Base-by-base conservation (phyloP, 768 basidiomycete genomes). In the Hygrocybe coccinea region DNA sequence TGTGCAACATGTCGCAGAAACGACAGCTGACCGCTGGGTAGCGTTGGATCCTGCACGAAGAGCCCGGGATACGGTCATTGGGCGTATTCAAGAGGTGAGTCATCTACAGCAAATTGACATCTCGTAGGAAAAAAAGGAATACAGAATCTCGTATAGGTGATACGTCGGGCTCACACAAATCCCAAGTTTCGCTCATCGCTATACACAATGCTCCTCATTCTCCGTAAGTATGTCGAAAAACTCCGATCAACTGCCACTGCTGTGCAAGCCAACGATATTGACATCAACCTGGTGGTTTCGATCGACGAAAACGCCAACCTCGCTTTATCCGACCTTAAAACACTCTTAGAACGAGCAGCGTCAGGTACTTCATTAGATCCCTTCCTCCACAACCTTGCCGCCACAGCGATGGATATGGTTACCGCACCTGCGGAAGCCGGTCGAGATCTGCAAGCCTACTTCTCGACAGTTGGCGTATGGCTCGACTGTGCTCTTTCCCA, bases 1-100 rank as follows among this genome's bases (percentile, higher is more conserved):
- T 56, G 72, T 76, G 9, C 73, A 76, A 57, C 74, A 76, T 29
- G 77, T 62, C 62, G 56, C 67, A 62, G 19, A 56, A 21, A 57
- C 50, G 12, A 59, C 59, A n/a, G 57, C 57, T 21, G 46, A 62
- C 15, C 67, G 67, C 34, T 63, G 64, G 58, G 48, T 59, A n/a
- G 51, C 49, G 5, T 45, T 63, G 9, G 64, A 58, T 2, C 60
- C 57, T 24, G 67, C 53, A 10, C 61, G 61, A 8, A 59, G 62
- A 29, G 60, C 63, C 0, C 67, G 66, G 29, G 59, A 67, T 29
- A 61, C 62, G 38, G 53, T 73, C 9, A 50, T 73, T 17, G 59
- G 59, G 17, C 54, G 70, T 12, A 52, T 71, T 3, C 69, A 72
- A 56, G 65, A 69, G 66, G 72, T 74, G 24, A 11, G 64, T 52